Conservation (phyloP, 345 rosid species). For the Salix brachista region DNA sequence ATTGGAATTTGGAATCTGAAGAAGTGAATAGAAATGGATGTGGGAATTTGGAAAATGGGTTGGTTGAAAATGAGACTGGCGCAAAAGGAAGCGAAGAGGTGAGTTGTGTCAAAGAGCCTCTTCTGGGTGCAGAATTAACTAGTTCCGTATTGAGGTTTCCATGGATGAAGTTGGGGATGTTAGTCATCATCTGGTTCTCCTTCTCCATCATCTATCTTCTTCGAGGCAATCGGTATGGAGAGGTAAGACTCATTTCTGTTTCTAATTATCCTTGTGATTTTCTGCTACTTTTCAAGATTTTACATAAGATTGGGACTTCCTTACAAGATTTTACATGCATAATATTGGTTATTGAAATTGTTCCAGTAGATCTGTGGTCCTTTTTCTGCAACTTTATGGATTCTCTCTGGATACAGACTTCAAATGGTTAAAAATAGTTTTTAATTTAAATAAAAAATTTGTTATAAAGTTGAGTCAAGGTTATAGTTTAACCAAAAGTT, state of each 20-base stretch:
- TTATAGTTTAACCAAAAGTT: too few species aligned
- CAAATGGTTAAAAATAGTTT: not conserved
- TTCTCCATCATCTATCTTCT: slow-evolving; percentile 63
- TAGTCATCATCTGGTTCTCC: slow-evolving; percentile 65
- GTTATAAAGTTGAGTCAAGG: too few species aligned
- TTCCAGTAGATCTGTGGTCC: not conserved
- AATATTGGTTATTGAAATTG: not conserved
- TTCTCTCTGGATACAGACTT: not conserved
- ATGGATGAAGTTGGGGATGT: slow-evolving; percentile 61
- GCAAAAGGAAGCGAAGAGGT: slow-evolving; percentile 20
- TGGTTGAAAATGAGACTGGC: slow-evolving; percentile 9
- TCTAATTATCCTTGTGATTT: too few species aligned
- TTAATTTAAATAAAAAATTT: too few species aligned
- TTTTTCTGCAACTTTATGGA: not conserved
- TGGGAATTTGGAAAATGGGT: slow-evolving; percentile 39
- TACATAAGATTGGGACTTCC: not conserved
- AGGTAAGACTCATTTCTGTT: slow-evolving; percentile 36
- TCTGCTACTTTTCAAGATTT: not conserved
- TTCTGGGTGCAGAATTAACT: slow-evolving; percentile 28
- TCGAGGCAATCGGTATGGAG: slow-evolving; percentile 61
- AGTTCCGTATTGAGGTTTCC: slow-evolving; percentile 36
- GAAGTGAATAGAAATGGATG: slow-evolving; percentile 23
- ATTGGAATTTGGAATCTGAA: slow-evolving; percentile 67
- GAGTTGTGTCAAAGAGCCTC: slow-evolving; percentile 33
- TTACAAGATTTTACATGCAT: not conserved